Conservation (phyloP, 805 yeast genomes). For the Kluyveromyces wickerhamii region DNA sequence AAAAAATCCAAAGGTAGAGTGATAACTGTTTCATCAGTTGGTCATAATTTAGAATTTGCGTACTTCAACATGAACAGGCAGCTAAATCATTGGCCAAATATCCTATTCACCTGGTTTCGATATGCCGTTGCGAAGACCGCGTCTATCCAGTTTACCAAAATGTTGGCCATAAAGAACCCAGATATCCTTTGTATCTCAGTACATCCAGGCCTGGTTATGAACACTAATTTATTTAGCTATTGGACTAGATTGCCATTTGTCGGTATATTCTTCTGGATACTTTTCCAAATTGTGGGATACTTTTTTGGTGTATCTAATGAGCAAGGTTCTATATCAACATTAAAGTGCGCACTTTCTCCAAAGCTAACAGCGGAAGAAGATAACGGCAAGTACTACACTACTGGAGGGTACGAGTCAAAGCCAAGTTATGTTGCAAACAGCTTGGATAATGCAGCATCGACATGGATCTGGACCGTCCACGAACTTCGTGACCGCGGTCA, state of each 20-base stretch:
- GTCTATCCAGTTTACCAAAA: conserved; percentile 63
- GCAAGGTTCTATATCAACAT: conserved; percentile 59
- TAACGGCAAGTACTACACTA: conserved; percentile 61
- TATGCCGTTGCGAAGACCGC: conserved; percentile 73
- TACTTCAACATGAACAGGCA: conserved; percentile 38
- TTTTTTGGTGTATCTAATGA: conserved; percentile 66
- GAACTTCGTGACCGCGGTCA: conserved; percentile 49
- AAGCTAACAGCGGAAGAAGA: conserved; percentile 41
- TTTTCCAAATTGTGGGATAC: conserved; percentile 60
- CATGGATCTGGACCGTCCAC: conserved; percentile 74
- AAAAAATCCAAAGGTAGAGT: conserved; percentile 40
- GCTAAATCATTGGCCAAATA: conserved; percentile 54
- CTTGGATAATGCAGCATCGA: conserved; percentile 52
- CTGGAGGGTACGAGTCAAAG: conserved; percentile 47
- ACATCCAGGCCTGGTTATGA: conserved; percentile 85
- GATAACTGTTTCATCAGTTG: conserved; percentile 56
- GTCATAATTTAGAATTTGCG: conserved; percentile 46
- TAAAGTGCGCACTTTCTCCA: conserved; percentile 54
- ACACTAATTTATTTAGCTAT: conserved; percentile 64
- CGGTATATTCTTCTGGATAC: conserved; percentile 67
- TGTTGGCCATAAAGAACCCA: conserved; percentile 60
- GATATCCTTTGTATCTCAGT: conserved; percentile 55
- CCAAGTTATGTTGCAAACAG: conserved; percentile 55
- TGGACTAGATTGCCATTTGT: conserved; percentile 72
- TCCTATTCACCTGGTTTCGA: conserved; percentile 67